A percentile compares a stretch with the other conserved stretches of the same genome.
Conservation (phyloP, 495 filamentous ascomycete genomes). For the Jackrogersella multiformis region DNA sequence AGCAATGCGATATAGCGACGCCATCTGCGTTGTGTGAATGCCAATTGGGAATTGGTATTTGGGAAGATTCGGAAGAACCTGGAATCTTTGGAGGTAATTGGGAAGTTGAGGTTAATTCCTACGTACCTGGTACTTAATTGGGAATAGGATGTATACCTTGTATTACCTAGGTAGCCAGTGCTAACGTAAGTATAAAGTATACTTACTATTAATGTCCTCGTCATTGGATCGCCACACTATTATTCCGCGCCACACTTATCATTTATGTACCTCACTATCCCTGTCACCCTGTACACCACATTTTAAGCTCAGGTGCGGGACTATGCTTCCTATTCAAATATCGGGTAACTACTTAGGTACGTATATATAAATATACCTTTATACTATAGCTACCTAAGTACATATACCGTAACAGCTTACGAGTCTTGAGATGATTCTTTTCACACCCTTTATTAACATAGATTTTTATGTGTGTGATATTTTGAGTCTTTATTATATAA, state of each 20-base stretch:
- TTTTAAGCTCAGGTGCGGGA: not conserved
- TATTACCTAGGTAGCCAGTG: no score
- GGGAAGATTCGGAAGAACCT: constrained; percentile 16
- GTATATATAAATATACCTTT: no score
- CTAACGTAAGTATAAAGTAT: no score
- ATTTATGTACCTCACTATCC: not conserved
- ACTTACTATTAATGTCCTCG: constrained; percentile 45
- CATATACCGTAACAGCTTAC: no score
- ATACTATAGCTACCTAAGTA: no score
- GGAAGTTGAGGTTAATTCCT: constrained; percentile 21
- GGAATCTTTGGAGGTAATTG: constrained; percentile 25
- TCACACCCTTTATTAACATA: no score
- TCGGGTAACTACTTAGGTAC: not conserved
- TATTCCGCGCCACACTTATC: constrained; percentile 33
- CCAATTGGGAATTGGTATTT: constrained; percentile 37
- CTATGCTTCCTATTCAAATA: not conserved
- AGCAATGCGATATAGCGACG: constrained; percentile 63
- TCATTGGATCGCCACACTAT: constrained; percentile 46
- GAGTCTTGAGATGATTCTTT: no score
- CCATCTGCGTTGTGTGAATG: constrained; percentile 50
- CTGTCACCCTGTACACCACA: not conserved
- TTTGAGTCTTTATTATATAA: no score
- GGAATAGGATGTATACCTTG: no score
- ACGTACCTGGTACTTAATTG: not conserved
- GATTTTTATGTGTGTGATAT: no score